Base-by-base conservation (phyloP, 169 alveolate genomes). In the Eimeria tenella region DNA sequence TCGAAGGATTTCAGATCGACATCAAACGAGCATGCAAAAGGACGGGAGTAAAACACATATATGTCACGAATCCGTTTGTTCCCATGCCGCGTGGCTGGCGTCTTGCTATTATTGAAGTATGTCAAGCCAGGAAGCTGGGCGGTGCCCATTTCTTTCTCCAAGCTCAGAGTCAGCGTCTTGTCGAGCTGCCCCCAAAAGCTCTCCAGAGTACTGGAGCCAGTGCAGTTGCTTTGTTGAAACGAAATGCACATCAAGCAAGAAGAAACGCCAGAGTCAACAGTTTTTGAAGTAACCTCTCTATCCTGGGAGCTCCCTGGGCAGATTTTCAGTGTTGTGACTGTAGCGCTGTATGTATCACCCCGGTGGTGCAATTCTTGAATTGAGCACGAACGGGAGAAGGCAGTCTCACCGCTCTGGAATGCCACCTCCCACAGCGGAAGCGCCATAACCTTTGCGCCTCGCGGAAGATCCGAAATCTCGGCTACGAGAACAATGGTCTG, bases 401-500 rank as follows among this genome's bases (percentile, higher is more conserved):
- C 74, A n/a, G 56, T 82, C 10, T 55, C 79, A 5, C 79, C 68
- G 63, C 19, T n/a, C 53, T 62, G 49, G 62, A 56, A 60, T 8
- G 92, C 50, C 62, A 63, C 62, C 55, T 60, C 92, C 63, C 79
- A 60, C 81, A 84, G 21, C 49, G 92, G 92, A 56, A 84, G 81
- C 81, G 60, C 21, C 82, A 84, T 17, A 15, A 84, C 81, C 92
- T 73, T 84, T 63, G 92, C 92, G 4, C 52, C 42, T 9, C 68
- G 19, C 5, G 81, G 92, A 13, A 84, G 92, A 63, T 21, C 31
- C 7, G 92, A 62, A 6, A 55, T 52, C 60, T 63, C 92, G 23
- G 81, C 92, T 50, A 63, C 92, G 70, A 84, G 11, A 79, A 84
- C 50, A 55, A 84, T 50, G 60, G 58, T 25, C 9, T 55, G 90